These are phyloP conservation scores for Saccharomycopsis selenospora DNA, from an alignment of 805 yeast genomes.

Conservation along the genomic window DNA sequence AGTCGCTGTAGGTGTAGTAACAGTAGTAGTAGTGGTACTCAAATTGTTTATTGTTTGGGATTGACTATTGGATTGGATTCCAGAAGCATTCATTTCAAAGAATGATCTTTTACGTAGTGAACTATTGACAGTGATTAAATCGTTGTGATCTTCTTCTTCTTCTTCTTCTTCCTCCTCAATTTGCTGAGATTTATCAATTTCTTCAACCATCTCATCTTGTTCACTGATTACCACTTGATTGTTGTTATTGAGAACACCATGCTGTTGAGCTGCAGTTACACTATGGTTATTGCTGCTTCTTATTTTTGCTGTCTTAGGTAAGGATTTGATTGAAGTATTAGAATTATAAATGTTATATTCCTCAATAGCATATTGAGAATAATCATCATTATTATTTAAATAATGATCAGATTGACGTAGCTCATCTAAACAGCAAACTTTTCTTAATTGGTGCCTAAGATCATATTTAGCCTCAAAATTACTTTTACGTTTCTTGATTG, in stretches of 20 bases:
- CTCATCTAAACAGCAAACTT: conserved; percentile 17
- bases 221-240: not conserved
- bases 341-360: not conserved
- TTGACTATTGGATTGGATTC: conserved; percentile 39
- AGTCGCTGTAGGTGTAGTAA: conserved; percentile 12
- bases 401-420: conserved; percentile 10
- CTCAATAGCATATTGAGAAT: not conserved
- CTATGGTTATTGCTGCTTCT: conserved; percentile 3
- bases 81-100: conserved; percentile 57
- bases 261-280: too few species aligned
- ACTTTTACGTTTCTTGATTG: conserved; percentile 2
- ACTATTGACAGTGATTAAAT: conserved; percentile 20
- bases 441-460: conserved; percentile 32
- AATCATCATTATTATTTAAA: not conserved
- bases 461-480: conserved; percentile 27
- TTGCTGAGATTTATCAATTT: not conserved
- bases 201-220: not conserved
- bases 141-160: conserved; percentile 24
- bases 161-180: conserved; percentile 7
- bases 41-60: conserved; percentile 21
- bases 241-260: too few species aligned
- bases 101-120: conserved; percentile 30
- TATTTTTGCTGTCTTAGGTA: conserved; percentile 1
- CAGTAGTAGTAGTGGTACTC: conserved; percentile 13
- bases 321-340: not conserved